Evolutionary conservation across 495 filamentous ascomycete species (phyloP), one percentile per base, ranked within the genome.

Genomic region (Hapsidospora chrysogenum): DNA sequence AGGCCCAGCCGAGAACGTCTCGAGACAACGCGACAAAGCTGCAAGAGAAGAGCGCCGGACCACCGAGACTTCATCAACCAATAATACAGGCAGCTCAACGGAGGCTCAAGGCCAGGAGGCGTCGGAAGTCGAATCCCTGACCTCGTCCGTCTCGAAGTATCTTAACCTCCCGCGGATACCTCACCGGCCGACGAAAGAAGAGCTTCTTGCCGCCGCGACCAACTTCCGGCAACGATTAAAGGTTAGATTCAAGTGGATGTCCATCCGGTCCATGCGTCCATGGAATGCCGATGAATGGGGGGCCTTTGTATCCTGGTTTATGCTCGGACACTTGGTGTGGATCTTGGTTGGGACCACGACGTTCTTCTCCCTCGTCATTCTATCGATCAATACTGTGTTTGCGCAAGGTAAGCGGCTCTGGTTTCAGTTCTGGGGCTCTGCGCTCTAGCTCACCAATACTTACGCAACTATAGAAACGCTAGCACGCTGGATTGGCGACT

Each of bases 241-340:
- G 45, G 80, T 96, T 21, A 74, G 84, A 14, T 94, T 95, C 57
- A 97, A 97, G 50, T 97, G 92, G 89, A 77, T 92, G 41, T 86
- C 89, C 13, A 96, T 97, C 46, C 66, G 86, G 45, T 92, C 85
- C 53, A 80, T 79, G 50, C 74, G 89, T n/a, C 89, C 89, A 2
- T 97, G 87, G 66, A 97, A 87, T 55, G 67, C 76, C 15, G 89
- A 97, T 53, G 89, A 97, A 49, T 92, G 94, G 52, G 74, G 81
- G 29, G 92, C 87, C 3, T 84, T 97, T 43, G 76, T 94, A 29
- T 94, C 87, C 2, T 97, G 89, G 87, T 73, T 95, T 36, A 57
- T 97, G 27, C 63, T 94, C 22, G 89, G 89, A 0, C 92, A 97
- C 57, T 58, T 97, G 27, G 68, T 94, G 20, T 97, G 89, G 89